phyloP scores from a whole-genome alignment of 73 alveolate genomes.

The Paramecium bursaria region DNA sequence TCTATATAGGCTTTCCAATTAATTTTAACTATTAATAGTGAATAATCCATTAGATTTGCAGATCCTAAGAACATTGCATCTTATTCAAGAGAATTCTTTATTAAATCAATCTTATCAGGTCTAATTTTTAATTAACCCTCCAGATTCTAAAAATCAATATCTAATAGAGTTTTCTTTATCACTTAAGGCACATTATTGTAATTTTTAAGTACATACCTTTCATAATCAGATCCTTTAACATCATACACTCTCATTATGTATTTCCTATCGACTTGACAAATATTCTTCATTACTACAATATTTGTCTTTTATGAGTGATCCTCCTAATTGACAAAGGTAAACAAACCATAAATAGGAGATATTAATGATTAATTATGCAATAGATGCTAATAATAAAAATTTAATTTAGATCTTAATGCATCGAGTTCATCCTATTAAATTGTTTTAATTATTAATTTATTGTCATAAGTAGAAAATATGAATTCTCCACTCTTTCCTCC shows the following conservation, averaged over 20 bases:
- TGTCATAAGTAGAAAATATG: slow-evolving; percentile 8
- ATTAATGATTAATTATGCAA: too few relatives aligned
- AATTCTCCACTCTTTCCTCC: slow-evolving; percentile 47
- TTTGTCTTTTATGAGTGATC: too few relatives aligned
- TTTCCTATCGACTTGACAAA: slow-evolving; percentile 78
- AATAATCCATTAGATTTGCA: slow-evolving; percentile 75
- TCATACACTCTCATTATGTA: slow-evolving; percentile 86
- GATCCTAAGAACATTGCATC: slow-evolving; percentile 69
- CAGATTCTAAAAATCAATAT: slow-evolving; percentile 76
- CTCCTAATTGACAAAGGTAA: too few relatives aligned
- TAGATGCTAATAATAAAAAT: too few relatives aligned
- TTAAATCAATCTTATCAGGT: background rate
- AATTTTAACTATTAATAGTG: slow-evolving; percentile 66
- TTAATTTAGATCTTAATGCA: too few relatives aligned
- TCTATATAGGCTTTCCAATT: slow-evolving; percentile 4
- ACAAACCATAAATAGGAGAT: too few relatives aligned
- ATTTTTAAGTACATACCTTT: slow-evolving; percentile 77
- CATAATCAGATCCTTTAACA: slow-evolving; percentile 87
- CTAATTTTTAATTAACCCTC: slow-evolving; percentile 59
- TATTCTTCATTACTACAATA: slow-evolving; percentile 89
- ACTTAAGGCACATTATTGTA: slow-evolving; percentile 79
- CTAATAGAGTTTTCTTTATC: slow-evolving; percentile 80
- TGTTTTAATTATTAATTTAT: slow-evolving; percentile 25
- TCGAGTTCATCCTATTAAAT: slow-evolving; percentile 15
- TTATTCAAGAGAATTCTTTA: slow-evolving; percentile 61